Percentiles rank a stretch among this genome's conserved stretches.
phyloP scores from a whole-genome alignment of 148 eudicot genomes.

The Arctostaphylos glauca region DNA sequence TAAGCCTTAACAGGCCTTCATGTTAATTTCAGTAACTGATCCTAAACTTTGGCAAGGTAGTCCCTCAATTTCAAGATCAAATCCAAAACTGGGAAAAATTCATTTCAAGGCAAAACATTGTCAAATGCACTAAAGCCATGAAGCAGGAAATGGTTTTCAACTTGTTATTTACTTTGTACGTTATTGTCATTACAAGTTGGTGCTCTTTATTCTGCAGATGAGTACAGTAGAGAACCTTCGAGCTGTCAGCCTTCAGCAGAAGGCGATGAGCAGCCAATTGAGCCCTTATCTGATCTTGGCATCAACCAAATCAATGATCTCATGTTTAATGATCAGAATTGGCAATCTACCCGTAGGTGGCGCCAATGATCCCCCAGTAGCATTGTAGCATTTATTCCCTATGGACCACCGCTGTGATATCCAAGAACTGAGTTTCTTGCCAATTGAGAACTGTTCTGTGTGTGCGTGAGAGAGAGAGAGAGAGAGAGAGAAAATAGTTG shows the following conservation, averaged over 20 bases:
- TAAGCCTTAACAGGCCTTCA: constrained; percentile 23
- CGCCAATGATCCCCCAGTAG: background rate
- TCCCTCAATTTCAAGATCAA: background rate
- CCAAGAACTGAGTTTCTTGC: background rate
- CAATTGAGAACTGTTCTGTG: background rate
- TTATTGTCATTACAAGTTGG: background rate
- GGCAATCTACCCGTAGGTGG: constrained; percentile 12
- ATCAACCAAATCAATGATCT: constrained; percentile 58
- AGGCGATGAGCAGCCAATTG: constrained; percentile 70
- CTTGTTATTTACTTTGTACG: background rate
- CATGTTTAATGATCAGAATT: constrained; percentile 50
- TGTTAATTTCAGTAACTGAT: background rate
- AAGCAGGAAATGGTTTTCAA: background rate
- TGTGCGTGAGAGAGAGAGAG: too few relatives aligned
- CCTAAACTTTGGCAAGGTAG: background rate
- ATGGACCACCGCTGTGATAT: background rate
- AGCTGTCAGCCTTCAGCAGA: constrained; percentile 22
- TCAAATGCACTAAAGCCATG: background rate
- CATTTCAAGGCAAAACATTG: background rate
- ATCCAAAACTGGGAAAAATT: background rate
- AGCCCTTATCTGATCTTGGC: constrained; percentile 77
- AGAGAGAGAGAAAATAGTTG: background rate
- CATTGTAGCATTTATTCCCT: background rate
- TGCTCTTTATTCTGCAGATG: constrained; percentile 47
- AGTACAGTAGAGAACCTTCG: constrained; percentile 65